These are phyloP conservation scores for Stagonosporopsis vannaccii DNA, from an alignment of 2,329 filamentous ascomycete species.

Conservation along the genomic window DNA sequence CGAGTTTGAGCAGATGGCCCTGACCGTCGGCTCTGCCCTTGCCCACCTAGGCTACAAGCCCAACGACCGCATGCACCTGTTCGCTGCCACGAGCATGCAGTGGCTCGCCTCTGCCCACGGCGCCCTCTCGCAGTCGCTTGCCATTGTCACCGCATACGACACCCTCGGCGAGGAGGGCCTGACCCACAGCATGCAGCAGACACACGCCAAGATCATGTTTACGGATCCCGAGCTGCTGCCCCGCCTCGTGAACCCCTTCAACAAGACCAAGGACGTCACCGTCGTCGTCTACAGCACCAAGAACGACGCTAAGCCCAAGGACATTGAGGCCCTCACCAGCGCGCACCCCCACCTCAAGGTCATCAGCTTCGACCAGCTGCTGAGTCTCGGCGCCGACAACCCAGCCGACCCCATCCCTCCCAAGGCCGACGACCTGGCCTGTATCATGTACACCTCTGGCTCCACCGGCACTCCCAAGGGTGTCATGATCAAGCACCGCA, in stretches of 20 bases:
- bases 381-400: constrained; percentile 67
- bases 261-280: constrained; percentile 63
- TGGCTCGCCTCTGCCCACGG: constrained; percentile 86
- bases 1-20: constrained; percentile 75
- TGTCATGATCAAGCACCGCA: constrained; percentile 80
- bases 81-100: constrained; percentile 79
- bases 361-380: constrained; percentile 63
- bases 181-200: constrained; percentile 84
- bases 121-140: constrained; percentile 82
- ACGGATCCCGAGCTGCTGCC: constrained; percentile 78
- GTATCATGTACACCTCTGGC: constrained; percentile 83
- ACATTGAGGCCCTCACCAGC: constrained; percentile 62
- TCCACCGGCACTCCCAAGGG: constrained; percentile 91
- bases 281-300: constrained; percentile 67
- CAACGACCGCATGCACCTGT: constrained; percentile 77
- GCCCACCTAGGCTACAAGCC: constrained; percentile 74
- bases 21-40: constrained; percentile 75
- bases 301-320: constrained; percentile 59
- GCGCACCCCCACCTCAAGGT: constrained; percentile 62
- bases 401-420: constrained; percentile 75
- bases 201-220: constrained; percentile 82
- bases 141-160: constrained; percentile 94
- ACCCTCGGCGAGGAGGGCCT: constrained; percentile 86
- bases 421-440: constrained; percentile 78
- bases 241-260: constrained; percentile 61